Conservation (phyloP, 2,329 filamentous ascomycete genomes). For the Ophiostoma montium region DNA sequence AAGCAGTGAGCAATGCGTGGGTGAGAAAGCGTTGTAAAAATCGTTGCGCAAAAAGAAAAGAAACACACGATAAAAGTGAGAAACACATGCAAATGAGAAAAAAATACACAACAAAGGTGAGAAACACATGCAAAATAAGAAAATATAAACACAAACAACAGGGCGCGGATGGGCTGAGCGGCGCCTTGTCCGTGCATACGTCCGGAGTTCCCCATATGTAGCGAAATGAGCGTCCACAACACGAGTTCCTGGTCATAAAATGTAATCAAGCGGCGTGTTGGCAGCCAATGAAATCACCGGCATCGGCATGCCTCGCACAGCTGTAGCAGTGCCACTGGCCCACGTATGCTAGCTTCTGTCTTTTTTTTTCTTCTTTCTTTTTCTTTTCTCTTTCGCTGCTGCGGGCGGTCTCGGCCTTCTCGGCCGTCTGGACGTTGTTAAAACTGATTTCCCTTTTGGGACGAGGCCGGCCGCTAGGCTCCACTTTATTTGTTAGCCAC, state of each 20-base stretch:
- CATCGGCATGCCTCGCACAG: too few relatives aligned
- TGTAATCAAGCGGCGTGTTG: background rate
- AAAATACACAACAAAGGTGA: background rate
- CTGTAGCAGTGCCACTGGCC: too few relatives aligned
- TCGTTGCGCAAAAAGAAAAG: too few relatives aligned
- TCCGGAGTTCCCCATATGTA: conserved; percentile 15
- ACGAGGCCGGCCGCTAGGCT: background rate
- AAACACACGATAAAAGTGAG: background rate
- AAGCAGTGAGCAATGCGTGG: background rate
- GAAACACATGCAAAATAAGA: background rate
- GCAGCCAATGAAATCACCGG: background rate
- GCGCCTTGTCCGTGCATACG: conserved; percentile 9
- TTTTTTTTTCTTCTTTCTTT: background rate
- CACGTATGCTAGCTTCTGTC: background rate
- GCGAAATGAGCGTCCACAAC: conserved; percentile 15
- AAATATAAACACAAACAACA: background rate
- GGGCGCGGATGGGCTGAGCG: background rate
- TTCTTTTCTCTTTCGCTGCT: background rate
- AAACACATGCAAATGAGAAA: background rate
- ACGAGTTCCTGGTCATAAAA: background rate
- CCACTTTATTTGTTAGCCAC: conserved; percentile 5
- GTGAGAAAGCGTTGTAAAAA: background rate
- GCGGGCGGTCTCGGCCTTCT: background rate
- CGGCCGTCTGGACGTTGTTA: background rate
- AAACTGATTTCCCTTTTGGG: background rate